Conservation (phyloP, 2,329 filamentous ascomycete genomes). For the Saccharata proteae region DNA sequence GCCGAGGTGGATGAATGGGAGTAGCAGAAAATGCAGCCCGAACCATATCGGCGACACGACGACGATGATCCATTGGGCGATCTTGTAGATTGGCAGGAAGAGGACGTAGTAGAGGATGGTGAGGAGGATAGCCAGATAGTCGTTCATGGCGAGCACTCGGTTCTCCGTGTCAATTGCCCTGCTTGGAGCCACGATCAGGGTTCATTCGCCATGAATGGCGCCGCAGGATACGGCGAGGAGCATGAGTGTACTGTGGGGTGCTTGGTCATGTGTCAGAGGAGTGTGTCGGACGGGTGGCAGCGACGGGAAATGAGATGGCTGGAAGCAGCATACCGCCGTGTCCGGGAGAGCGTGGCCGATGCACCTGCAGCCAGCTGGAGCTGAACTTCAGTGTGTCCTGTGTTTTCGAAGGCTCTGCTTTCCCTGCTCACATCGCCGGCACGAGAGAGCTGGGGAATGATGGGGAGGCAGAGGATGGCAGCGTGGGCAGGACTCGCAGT, state of each 20-base stretch:
- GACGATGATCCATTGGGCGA: conserved; percentile 26
- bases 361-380: not conserved
- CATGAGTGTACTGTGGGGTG: not conserved
- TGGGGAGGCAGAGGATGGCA: too few relatives aligned
- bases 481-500: too few relatives aligned
- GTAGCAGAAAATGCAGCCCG: conserved; percentile 34
- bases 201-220: not conserved
- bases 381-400: too few relatives aligned
- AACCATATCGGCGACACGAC: conserved; percentile 36
- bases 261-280: not conserved
- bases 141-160: conserved; percentile 17
- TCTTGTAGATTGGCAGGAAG: conserved; percentile 24
- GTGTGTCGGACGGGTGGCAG: not conserved
- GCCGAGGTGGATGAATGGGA: conserved; percentile 38
- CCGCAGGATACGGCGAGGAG: too few relatives aligned
- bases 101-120: conserved; percentile 26
- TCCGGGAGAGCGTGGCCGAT: too few relatives aligned
- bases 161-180: conserved; percentile 2
- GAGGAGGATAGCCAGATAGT: conserved; percentile 17
- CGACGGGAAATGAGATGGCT: not conserved
- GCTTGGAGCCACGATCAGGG: not conserved
- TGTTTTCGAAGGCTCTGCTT: too few relatives aligned
- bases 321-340: too few relatives aligned
- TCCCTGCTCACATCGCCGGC: too few relatives aligned
- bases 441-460: too few relatives aligned